phyloP scores from a whole-genome alignment of 495 filamentous ascomycete species.

The Neurospora terricola region DNA sequence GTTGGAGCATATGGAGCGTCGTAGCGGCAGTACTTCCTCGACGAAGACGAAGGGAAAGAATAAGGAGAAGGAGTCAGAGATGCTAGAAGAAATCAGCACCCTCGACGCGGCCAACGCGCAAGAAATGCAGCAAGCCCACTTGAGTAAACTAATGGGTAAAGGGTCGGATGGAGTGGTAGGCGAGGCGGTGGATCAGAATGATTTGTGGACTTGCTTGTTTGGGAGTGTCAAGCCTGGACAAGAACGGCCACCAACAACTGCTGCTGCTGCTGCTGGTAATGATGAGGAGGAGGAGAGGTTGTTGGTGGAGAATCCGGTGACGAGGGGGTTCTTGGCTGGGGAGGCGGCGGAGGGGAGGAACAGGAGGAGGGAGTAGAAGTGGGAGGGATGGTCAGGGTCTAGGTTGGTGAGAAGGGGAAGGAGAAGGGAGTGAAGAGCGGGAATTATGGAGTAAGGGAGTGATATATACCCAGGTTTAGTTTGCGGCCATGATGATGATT shows the following conservation, averaged over 20 bases:
- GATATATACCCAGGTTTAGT: background rate
- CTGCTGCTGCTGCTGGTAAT: background rate
- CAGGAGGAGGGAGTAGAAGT: background rate
- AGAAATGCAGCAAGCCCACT: conserved; percentile 61
- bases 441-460: background rate
- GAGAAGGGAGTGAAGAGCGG: background rate
- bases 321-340: conserved; percentile 19
- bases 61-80: conserved; percentile 27
- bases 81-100: conserved; percentile 11
- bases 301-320: conserved; percentile 6
- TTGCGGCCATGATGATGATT: background rate
- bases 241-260: background rate
- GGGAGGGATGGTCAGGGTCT: background rate
- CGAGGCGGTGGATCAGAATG: conserved; percentile 67
- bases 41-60: conserved; percentile 2
- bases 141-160: conserved; percentile 59
- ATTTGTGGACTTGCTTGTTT: conserved; percentile 88
- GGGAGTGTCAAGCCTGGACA: conserved; percentile 33
- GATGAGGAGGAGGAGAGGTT: conserved; percentile 6
- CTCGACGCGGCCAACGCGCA: conserved; percentile 75
- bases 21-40: background rate
- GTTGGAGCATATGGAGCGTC: conserved; percentile 58
- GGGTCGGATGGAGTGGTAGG: conserved; percentile 51
- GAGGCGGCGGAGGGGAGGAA: conserved; percentile 20
- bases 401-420: background rate